Evolutionary conservation across 768 basidiomycete genomes (phyloP).

Genomic region (Gloeophyllum trabeum): DNA sequence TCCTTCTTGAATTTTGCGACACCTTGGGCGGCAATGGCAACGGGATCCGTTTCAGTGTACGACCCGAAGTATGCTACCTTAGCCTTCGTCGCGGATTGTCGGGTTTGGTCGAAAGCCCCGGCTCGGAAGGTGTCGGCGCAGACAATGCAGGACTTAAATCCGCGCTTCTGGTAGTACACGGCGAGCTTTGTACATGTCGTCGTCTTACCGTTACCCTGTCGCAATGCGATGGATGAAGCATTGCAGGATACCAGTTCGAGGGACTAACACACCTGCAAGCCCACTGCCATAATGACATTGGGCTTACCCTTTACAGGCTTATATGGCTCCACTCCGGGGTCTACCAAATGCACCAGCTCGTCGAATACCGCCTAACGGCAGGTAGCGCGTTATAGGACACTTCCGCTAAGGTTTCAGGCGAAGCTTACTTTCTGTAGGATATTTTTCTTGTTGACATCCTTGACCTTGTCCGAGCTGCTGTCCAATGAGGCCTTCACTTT

Average conservation of each 20-base stretch:
- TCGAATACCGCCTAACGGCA: conserved; percentile 87
- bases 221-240: conserved; percentile 3
- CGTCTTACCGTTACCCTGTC: conserved; percentile 93
- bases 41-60: conserved; percentile 98
- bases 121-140: conserved; percentile 99
- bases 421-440: conserved; percentile 77
- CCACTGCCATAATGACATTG: conserved; percentile 96
- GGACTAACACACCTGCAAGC: conserved; percentile 70
- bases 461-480: conserved; percentile 53
- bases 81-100: conserved; percentile 97
- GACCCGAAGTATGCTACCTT: conserved; percentile 99
- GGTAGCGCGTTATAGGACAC: conserved; percentile 2
- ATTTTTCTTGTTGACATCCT: conserved; percentile 75
- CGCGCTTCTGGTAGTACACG: conserved; percentile 93
- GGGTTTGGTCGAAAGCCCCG: conserved; percentile 97
- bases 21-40: conserved; percentile 87
- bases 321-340: conserved; percentile 91
- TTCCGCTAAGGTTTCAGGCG: background rate
- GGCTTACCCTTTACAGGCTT: conserved; percentile 92
- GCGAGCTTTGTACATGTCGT: conserved; percentile 99
- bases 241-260: no score
- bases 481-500: conserved; percentile 82
- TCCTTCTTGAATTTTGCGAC: conserved; percentile 98
- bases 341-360: conserved; percentile 89
- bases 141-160: conserved; percentile 94